phyloP scores from a whole-genome alignment of 805 yeast species.

The Cyberlindnera mrakii region DNA sequence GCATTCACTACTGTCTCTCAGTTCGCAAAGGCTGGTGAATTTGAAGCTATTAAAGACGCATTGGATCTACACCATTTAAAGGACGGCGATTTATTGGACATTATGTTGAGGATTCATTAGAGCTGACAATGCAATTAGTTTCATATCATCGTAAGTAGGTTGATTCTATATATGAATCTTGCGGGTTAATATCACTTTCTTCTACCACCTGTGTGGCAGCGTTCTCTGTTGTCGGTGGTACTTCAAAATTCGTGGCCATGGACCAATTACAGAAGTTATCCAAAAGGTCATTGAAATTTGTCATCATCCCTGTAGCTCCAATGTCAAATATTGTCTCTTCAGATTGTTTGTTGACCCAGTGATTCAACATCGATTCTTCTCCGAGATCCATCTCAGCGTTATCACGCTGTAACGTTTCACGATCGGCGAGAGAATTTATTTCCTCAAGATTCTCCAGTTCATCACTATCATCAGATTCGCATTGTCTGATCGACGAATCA shows the following conservation, averaged over 20 bases:
- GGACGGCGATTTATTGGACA: constrained; percentile 32
- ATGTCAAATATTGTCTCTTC: constrained; percentile 36
- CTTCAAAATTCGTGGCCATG: constrained; percentile 3
- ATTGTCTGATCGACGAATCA: not conserved
- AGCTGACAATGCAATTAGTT: constrained; percentile 6
- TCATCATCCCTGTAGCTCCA: constrained; percentile 68
- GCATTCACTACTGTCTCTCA: constrained; percentile 19
- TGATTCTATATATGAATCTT: not conserved
- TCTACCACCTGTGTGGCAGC: not conserved
- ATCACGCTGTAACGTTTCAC: constrained; percentile 6
- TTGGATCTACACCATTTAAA: constrained; percentile 17
- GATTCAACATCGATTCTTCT: constrained; percentile 14
- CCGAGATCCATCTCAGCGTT: constrained; percentile 13
- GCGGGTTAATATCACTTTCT: not conserved
- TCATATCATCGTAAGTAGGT: not conserved
- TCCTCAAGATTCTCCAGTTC: constrained; percentile 10
- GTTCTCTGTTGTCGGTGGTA: constrained; percentile 1
- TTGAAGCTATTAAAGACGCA: constrained; percentile 19
- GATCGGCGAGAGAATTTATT: constrained; percentile 7
- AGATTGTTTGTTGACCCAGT: constrained; percentile 44
- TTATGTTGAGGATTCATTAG: constrained; percentile 26
- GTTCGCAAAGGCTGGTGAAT: constrained; percentile 26
- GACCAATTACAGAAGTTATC: constrained; percentile 35
- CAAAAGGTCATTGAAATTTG: constrained; percentile 56
- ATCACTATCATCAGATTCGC: not conserved